Evolutionary conservation across 495 filamentous ascomycete genomes (phyloP).

Genomic region (Aspergillus affinis): DNA sequence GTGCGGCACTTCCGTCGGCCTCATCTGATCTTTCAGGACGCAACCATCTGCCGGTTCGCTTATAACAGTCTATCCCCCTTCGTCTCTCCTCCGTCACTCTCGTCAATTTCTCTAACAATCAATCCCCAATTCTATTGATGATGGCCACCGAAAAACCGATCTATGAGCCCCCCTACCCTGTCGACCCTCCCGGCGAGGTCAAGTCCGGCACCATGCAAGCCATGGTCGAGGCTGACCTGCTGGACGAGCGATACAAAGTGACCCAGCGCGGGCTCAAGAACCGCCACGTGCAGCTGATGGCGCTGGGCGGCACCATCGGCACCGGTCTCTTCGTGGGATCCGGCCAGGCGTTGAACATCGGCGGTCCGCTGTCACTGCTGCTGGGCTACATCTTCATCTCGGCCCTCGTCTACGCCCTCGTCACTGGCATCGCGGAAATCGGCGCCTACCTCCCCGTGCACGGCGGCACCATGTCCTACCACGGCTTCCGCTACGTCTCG

Average conservation of each 20-base stretch:
- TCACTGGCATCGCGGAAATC: conserved; percentile 65
- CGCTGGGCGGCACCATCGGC: conserved; percentile 68
- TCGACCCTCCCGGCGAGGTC: background rate
- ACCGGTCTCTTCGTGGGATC: conserved; percentile 59
- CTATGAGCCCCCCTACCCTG: background rate
- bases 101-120: too few relatives aligned
- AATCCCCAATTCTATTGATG: too few relatives aligned
- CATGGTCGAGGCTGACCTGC: conserved; percentile 37
- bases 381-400: conserved; percentile 65
- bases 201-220: conserved; percentile 20
- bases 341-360: conserved; percentile 57
- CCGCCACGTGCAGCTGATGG: conserved; percentile 66
- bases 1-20: too few relatives aligned
- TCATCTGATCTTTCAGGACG: too few relatives aligned
- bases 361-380: conserved; percentile 63
- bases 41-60: too few relatives aligned
- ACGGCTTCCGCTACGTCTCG: conserved; percentile 59
- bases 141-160: too few relatives aligned
- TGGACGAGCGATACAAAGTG: conserved; percentile 40
- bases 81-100: too few relatives aligned
- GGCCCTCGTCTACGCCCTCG: conserved; percentile 57
- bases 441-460: conserved; percentile 62
- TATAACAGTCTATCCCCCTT: too few relatives aligned
- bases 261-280: conserved; percentile 48
- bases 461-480: conserved; percentile 58